Base-by-base conservation (phyloP, 2,329 filamentous ascomycete genomes). In the Dactylonectria macrodidyma region DNA sequence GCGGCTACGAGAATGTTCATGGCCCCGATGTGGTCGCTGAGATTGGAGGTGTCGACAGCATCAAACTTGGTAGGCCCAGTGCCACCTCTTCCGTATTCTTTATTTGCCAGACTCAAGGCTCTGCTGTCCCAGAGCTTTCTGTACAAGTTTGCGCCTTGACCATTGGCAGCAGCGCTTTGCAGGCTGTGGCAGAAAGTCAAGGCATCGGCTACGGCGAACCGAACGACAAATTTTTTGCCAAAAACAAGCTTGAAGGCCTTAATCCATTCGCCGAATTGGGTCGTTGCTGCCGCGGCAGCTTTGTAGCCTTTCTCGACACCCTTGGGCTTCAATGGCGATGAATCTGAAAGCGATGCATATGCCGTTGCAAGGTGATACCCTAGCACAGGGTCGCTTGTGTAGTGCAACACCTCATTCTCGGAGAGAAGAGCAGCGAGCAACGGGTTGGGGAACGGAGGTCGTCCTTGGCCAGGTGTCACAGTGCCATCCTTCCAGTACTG, bases 321-420 rank as follows among this genome's bases (percentile, higher is more conserved):
- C 2, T 69, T 52, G 1, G 77, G 71, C 7, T 75, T 76, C 26
- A 87, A 74, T 0, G 85, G 83, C 1, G 84, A 86, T 1, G 69
- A 59, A 4, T 81, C 73, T 0, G 78, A 70, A 2, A 86, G 77
- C 0, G 80, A 73, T 2, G 81, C 80, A 65, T 81, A 83, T 2
- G 83, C 85, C 1, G 82, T 78, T 2, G 87, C 86, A n/a, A 91
- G 80, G 75, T 91, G 89, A 65, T 87, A 91, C 1, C 88, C 85
- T 6, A 85, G 72, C 0, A 89, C 68, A 0, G 89, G 89, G 66
- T 90, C 81, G 4, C 82, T 82, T 5, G 79, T 81, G 72, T 86
- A 85, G 65, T 87, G 84, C 33, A 90, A 77, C 2, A 79, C 68
- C 1, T 79, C 78, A n/a, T 75, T 67, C 3, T 76, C 67, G 0